Evolutionary conservation across 1,284 basidiomycete genomes (phyloP), one percentile per base, ranked within the genome.

Genomic region (Athelia psychrophila): DNA sequence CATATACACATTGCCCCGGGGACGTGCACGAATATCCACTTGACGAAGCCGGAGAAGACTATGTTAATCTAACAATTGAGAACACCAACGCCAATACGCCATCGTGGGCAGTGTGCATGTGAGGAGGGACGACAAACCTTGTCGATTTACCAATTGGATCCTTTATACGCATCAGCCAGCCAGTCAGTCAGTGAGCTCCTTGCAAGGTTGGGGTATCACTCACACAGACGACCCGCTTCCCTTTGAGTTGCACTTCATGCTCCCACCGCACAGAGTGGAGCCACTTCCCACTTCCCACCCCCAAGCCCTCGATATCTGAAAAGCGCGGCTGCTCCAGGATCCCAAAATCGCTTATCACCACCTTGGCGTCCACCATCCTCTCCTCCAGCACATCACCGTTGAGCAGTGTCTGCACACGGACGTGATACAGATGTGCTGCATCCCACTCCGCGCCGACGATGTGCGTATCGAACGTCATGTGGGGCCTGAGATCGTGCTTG

Each of bases 191-290:
- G n/a, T n/a, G n/a, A n/a, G n/a, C n/a, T n/a, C n/a, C n/a, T n/a
- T n/a, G n/a, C n/a, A n/a, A n/a, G 60, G 19, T 66, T 59, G 46
- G 70, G 70, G 33, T 71, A 54, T 8, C 16, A 46, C 44, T 20
- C 51, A 65, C 65, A 60, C 75, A 36, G 77, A 78, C 18, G 77
- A 73, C 1, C 78, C 66, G 66, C 58, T 79, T 78, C 20, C 66
- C 69, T 9, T 59, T 64, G 22, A 78, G 64, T 51, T 76, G 66
- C 32, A 78, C 61, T 8, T 65, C 63, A 5, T 64, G 55, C 35
- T 76, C 68, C 72, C 76, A 82, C 12, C 61, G 59, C 2, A 76
- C 76, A 2, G 76, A 79, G 59, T 83, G 81, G 46, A 77, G 64
- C 22, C 76, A 61, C 8, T 58, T 51, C 1, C 79, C 80, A 51